Conservation (phyloP, 1,284 basidiomycete genomes). For the Taiwanofungus camphoratus region DNA sequence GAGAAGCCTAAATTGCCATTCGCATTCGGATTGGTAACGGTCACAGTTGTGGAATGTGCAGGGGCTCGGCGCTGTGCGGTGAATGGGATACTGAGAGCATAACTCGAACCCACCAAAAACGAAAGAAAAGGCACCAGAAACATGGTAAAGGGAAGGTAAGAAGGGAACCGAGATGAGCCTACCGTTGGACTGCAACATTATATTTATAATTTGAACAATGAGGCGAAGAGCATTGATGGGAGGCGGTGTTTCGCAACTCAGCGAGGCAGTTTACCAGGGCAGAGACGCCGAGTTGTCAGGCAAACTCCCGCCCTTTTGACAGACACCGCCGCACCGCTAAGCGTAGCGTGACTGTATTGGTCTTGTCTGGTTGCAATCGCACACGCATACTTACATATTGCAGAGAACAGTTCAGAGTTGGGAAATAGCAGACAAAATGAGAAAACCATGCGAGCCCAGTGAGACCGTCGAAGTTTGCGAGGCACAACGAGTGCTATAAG, state of each 20-base stretch:
- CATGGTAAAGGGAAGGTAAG: slow-evolving; percentile 3
- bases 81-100: slow-evolving; percentile 4
- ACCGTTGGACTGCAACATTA: not conserved
- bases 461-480: too few relatives aligned
- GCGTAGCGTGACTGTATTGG: too few relatives aligned
- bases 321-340: too few relatives aligned
- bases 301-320: not conserved
- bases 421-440: too few relatives aligned
- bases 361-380: too few relatives aligned
- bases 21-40: slow-evolving; percentile 1
- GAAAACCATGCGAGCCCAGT: too few relatives aligned
- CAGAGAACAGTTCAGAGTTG: too few relatives aligned
- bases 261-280: not conserved
- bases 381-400: too few relatives aligned
- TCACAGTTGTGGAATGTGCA: slow-evolving; percentile 3
- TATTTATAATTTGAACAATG: not conserved
- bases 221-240: not conserved
- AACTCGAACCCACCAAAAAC: slow-evolving; percentile 4
- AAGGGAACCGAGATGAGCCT: not conserved
- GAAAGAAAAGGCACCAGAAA: slow-evolving; percentile 6
- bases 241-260: not conserved
- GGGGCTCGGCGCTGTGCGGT: slow-evolving; percentile 1
- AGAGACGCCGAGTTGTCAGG: not conserved
- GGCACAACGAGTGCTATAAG: too few relatives aligned
- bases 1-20: slow-evolving; percentile 5